A percentile compares a stretch with the other conserved stretches of the same genome.
phyloP scores from a whole-genome alignment of 495 filamentous ascomycete genomes.

The Daldinia caldariorum region DNA sequence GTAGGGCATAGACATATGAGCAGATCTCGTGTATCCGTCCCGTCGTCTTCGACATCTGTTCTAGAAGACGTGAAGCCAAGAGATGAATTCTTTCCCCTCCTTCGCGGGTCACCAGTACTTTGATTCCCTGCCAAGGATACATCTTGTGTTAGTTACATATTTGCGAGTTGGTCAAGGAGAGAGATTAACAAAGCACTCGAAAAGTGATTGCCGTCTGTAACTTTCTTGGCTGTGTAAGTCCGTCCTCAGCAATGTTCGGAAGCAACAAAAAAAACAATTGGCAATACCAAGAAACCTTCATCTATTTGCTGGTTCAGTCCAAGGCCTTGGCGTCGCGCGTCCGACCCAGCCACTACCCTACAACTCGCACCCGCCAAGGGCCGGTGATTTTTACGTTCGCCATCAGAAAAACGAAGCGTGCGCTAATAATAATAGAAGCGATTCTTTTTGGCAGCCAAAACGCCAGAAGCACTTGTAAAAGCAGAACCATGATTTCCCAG shows the following conservation, averaged over 20 bases:
- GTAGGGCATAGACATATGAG: slow-evolving; percentile 11
- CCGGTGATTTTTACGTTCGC: slow-evolving; percentile 22
- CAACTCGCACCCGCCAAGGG: slow-evolving; percentile 29
- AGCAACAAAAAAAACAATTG: slow-evolving; percentile 40
- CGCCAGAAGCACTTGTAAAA: slow-evolving; percentile 14
- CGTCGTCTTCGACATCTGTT: slow-evolving; percentile 24
- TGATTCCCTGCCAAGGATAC: slow-evolving; percentile 27
- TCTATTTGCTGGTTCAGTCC: slow-evolving; percentile 38
- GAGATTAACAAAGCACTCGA: slow-evolving; percentile 24
- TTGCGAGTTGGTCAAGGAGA: slow-evolving; percentile 25
- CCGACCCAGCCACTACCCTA: slow-evolving; percentile 24
- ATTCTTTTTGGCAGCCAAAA: slow-evolving; percentile 1
- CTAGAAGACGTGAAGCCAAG: slow-evolving; percentile 35
- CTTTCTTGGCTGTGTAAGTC: slow-evolving; percentile 40
- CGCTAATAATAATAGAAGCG: slow-evolving; percentile 31
- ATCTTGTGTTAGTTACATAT: slow-evolving; percentile 23
- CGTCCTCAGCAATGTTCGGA: slow-evolving; percentile 30
- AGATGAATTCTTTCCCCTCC: slow-evolving; percentile 9
- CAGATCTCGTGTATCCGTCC: slow-evolving; percentile 7
- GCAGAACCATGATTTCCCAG: slow-evolving; percentile 17
- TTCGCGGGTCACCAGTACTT: slow-evolving; percentile 19
- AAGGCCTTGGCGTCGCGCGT: slow-evolving; percentile 39
- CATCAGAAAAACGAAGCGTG: slow-evolving; percentile 29
- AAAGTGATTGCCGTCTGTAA: slow-evolving; percentile 34
- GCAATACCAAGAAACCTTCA: slow-evolving; percentile 45